Evolutionary conservation across 805 yeast species (phyloP), one percentile per base, ranked within the genome.

Genomic region (Myxozyma neglecta): DNA sequence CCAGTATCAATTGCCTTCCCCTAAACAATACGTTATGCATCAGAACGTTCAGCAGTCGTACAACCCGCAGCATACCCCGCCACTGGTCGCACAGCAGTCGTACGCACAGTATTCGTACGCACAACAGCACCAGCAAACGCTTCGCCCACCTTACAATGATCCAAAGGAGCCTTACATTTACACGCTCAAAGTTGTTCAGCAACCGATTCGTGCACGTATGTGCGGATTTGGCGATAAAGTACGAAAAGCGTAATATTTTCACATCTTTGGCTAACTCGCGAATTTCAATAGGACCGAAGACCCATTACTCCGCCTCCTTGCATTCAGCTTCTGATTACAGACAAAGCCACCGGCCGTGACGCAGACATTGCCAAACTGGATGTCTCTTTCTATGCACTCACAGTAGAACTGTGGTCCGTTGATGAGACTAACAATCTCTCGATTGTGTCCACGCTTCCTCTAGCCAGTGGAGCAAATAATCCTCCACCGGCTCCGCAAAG

Each of bases 151-250:
- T 16, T 32, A 39, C 36, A 60, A 57, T 36, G 65, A 61, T 37
- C 65, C 61, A 16, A 39, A 47, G 8, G 66, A 64, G 24, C 67
- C 58, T 11, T 64, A 62, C 50, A 47, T 20, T 7, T 73, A 68
- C 54, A 61, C 69, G 16, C 69, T 77, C 8, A 70, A 70, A 2
- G 76, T 78, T n/a, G 74, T 70, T 34, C 81, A 78, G 59, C 79
- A 78, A 60, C 81, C 81, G 1, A 72, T 76, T 13, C 69, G 81
- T 53, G 81, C 81, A 0, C 75, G 81, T 36, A 79, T 78, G 81
- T 78, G 81, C 65, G 81, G 81, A 0, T 71, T 79, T 24, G 80
- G 81, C 13, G 81, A 79, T 58, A 72, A 72, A 48, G 57, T 75
- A 74, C 49, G n/a, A 24, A 24, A 24, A 24, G 29, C 42, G 34